These are phyloP conservation scores for Skeletonema costatum DNA, from an alignment of 108 stramenopile species.

Conservation along the genomic window DNA sequence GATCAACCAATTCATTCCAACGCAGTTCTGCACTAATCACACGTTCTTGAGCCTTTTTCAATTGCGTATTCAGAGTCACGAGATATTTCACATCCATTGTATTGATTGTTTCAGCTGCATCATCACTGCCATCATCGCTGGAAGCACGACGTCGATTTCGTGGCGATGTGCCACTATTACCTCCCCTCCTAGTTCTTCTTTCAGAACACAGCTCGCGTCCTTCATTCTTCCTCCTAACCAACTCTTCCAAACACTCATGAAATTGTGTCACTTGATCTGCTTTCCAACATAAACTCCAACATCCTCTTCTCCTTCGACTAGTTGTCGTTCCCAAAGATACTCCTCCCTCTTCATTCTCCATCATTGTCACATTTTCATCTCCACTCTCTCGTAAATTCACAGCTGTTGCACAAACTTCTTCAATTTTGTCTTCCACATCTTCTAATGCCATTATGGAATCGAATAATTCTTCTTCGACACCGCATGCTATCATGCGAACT, in stretches of 20 bases:
- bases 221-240: slow-evolving; percentile 48
- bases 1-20: slow-evolving; percentile 49
- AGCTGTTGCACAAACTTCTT: slow-evolving; percentile 35
- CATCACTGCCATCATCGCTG: not conserved
- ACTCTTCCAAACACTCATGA: slow-evolving; percentile 45
- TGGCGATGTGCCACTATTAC: not conserved
- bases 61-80: slow-evolving; percentile 43
- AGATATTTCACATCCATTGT: slow-evolving; percentile 53
- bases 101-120: slow-evolving; percentile 7
- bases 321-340: slow-evolving; percentile 2
- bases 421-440: slow-evolving; percentile 59
- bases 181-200: slow-evolving; percentile 24
- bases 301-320: not conserved
- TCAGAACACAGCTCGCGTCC: slow-evolving; percentile 41
- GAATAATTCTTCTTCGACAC: slow-evolving; percentile 62
- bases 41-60: slow-evolving; percentile 54
- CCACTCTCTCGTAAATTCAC: slow-evolving; percentile 27
- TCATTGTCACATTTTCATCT: not conserved
- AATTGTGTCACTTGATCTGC: slow-evolving; percentile 36
- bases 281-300: slow-evolving; percentile 1
- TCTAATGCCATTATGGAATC: slow-evolving; percentile 68
- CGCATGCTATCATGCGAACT: slow-evolving; percentile 55
- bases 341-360: slow-evolving; percentile 18
- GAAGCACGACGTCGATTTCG: not conserved
- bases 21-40: slow-evolving; percentile 52